These are phyloP conservation scores for Tulasnella sp. DNA, from an alignment of 768 basidiomycete species.

Conservation along the genomic window DNA sequence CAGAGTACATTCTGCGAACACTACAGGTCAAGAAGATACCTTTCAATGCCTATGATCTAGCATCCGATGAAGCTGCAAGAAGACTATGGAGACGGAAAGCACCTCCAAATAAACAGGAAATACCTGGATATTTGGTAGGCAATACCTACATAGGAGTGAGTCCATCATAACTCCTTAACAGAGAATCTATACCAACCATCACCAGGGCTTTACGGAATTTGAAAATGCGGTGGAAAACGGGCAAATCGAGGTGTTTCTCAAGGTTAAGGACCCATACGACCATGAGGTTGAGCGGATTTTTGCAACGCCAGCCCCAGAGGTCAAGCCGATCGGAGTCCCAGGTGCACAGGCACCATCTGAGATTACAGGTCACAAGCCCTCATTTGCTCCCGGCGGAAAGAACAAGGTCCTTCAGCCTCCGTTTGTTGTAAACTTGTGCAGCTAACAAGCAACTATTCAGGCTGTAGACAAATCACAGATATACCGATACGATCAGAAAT, in stretches of 20 bases:
- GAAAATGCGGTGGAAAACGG: slow-evolving; percentile 76
- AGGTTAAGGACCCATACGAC: slow-evolving; percentile 59
- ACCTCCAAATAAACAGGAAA: slow-evolving; percentile 69
- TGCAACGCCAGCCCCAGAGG: slow-evolving; percentile 33
- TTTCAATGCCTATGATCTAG: slow-evolving; percentile 71
- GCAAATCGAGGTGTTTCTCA: slow-evolving; percentile 56
- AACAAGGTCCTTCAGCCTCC: slow-evolving; percentile 6
- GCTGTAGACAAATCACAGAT: slow-evolving; percentile 15
- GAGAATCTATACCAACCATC: slow-evolving; percentile 11
- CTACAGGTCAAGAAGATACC: slow-evolving; percentile 77
- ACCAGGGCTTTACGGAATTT: no score
- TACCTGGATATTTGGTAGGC: slow-evolving; percentile 74
- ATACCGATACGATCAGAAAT: slow-evolving; percentile 38
- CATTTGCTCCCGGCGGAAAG: slow-evolving; percentile 25
- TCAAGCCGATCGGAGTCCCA: slow-evolving; percentile 63
- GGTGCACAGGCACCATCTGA: slow-evolving; percentile 61
- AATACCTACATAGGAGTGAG: slow-evolving; percentile 63
- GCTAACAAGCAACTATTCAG: background rate
- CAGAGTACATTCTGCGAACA: slow-evolving; percentile 71
- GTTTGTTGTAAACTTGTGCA: background rate
- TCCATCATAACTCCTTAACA: slow-evolving; percentile 16
- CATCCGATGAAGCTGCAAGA: slow-evolving; percentile 73
- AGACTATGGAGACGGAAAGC: slow-evolving; percentile 69
- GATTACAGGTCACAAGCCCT: slow-evolving; percentile 58
- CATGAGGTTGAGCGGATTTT: slow-evolving; percentile 44